Conservation (phyloP, 495 filamentous ascomycete species). For the Penicillium egyptiacum region DNA sequence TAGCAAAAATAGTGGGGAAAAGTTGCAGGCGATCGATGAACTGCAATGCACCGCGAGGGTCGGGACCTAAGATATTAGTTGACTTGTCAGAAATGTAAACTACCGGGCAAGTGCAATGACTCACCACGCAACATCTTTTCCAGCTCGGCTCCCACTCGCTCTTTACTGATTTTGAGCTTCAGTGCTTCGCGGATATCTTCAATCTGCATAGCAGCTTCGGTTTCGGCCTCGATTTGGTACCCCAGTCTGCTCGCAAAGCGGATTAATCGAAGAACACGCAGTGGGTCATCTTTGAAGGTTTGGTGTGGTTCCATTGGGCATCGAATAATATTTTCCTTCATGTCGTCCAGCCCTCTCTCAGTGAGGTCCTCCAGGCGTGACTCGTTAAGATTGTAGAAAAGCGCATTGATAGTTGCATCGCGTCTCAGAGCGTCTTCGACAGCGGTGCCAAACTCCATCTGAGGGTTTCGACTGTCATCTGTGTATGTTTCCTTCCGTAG, state of each 20-base stretch:
- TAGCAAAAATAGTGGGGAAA: conserved; percentile 74
- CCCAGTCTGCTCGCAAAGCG: conserved; percentile 83
- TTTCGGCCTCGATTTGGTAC: conserved; percentile 70
- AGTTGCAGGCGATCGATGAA: conserved; percentile 72
- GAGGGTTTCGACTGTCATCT: conserved; percentile 80
- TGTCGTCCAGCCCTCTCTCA: conserved; percentile 68
- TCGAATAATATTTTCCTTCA: conserved; percentile 68
- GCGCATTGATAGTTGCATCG: conserved; percentile 91
- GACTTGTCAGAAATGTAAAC: background rate
- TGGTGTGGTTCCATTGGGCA: conserved; percentile 87
- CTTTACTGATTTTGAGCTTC: conserved; percentile 86
- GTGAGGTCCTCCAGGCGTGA: conserved; percentile 81
- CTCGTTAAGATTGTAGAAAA: conserved; percentile 90
- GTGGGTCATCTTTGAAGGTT: conserved; percentile 93
- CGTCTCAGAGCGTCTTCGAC: conserved; percentile 85
- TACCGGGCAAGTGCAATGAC: conserved; percentile 1
- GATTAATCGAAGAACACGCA: conserved; percentile 85
- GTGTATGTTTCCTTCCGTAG: conserved; percentile 87
- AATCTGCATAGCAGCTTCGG: conserved; percentile 73
- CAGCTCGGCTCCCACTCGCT: conserved; percentile 78
- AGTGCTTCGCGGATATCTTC: conserved; percentile 69
- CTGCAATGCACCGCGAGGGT: conserved; percentile 66
- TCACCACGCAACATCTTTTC: conserved; percentile 86
- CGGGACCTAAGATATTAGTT: conserved; percentile 50
- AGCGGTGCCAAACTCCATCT: conserved; percentile 91